phyloP scores from a whole-genome alignment of 2,329 filamentous ascomycete genomes.

The Stachybotrys chartarum region DNA sequence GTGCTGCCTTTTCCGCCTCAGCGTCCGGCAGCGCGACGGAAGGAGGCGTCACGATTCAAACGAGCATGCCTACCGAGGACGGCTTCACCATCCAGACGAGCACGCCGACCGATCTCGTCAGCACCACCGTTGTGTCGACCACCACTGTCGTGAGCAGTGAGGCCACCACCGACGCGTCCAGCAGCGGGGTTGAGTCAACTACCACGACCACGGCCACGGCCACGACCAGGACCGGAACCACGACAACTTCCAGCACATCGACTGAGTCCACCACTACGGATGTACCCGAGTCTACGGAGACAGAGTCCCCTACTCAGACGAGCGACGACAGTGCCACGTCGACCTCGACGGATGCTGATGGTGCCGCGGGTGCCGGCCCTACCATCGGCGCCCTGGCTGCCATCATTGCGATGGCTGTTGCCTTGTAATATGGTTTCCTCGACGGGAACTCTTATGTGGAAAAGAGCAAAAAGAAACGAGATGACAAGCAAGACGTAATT shows the following conservation, averaged over 20 bases:
- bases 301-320: neutral
- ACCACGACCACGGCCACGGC: neutral
- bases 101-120: conserved; percentile 1
- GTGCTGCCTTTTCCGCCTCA: conserved; percentile 12
- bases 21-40: conserved; percentile 2
- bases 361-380: conserved; percentile 16
- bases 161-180: neutral
- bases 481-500: no score
- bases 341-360: conserved; percentile 7
- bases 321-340: conserved; percentile 2
- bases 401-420: conserved; percentile 20
- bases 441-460: no score
- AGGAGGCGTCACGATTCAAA: neutral
- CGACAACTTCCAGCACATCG: conserved; percentile 1
- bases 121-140: neutral
- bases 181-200: neutral
- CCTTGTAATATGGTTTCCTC: conserved; percentile 17
- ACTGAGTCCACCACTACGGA: conserved; percentile 9
- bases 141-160: neutral
- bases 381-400: conserved; percentile 21
- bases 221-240: conserved; percentile 1
- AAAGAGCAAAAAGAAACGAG: no score
- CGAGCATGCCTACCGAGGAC: neutral
- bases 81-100: conserved; percentile 1
- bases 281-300: conserved; percentile 1